phyloP scores from a whole-genome alignment of 2,329 filamentous ascomycete species.

The Fusarium pseudoanthophilum region DNA sequence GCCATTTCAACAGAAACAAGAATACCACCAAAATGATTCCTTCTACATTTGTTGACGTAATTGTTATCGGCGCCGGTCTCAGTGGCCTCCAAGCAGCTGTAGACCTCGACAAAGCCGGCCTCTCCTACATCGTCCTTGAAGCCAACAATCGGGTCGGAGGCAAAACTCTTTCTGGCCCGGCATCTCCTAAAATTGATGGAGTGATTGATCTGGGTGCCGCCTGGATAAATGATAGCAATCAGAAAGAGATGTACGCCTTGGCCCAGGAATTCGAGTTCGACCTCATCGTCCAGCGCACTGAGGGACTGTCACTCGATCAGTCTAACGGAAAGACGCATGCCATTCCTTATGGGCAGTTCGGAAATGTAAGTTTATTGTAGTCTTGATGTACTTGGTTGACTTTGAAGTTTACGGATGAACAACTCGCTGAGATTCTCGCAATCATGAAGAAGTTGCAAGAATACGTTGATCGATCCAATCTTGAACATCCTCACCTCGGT shows the following conservation, averaged over 20 bases:
- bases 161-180: conserved; percentile 45
- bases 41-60: background rate
- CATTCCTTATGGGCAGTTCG: background rate
- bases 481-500: background rate
- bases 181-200: rapidly evolving
- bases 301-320: background rate
- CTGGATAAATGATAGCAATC: conserved; percentile 29
- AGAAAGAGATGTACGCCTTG: conserved; percentile 8
- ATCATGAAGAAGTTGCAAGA: background rate
- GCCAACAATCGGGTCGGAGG: conserved; percentile 59
- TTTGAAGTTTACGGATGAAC: background rate
- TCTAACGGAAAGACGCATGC: background rate
- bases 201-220: conserved; percentile 21
- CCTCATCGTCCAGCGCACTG: background rate
- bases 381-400: background rate
- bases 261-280: conserved; percentile 10
- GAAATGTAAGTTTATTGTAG: background rate
- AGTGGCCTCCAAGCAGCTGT: conserved; percentile 49
- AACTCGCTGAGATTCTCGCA: background rate
- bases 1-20: rapidly evolving
- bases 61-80: conserved; percentile 37
- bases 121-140: conserved; percentile 56
- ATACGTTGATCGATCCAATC: background rate
- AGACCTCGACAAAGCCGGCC: conserved; percentile 46
- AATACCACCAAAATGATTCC: background rate